Evolutionary conservation across 129 eudicot genomes (phyloP).

Genomic region (Saussurea involucrata): DNA sequence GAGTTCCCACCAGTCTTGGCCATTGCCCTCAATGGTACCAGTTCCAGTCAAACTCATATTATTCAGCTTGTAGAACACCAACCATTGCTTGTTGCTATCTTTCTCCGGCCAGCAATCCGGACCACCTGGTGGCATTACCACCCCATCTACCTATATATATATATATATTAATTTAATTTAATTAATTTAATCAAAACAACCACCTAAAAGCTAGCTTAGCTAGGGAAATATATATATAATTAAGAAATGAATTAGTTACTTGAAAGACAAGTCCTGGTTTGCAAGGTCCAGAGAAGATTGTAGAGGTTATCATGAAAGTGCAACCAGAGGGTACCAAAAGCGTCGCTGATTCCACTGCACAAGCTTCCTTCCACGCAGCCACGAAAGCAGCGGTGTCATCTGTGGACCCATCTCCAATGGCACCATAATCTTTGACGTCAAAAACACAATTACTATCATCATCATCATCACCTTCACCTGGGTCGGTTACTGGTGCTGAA

Average conservation of each 20-base stretch:
- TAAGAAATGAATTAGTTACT: constrained; percentile 14
- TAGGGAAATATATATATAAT: too few relatives aligned
- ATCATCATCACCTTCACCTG: constrained; percentile 9
- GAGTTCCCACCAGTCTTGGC: constrained; percentile 94
- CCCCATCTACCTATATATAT: constrained; percentile 63
- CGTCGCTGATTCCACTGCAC: constrained; percentile 71
- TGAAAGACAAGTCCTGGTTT: constrained; percentile 87
- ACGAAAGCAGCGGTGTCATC: constrained; percentile 85
- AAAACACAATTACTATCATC: constrained; percentile 34
- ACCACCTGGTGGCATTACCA: constrained; percentile 73
- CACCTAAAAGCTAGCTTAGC: too few relatives aligned
- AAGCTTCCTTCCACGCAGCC: constrained; percentile 90
- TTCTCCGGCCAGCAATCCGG: constrained; percentile 84
- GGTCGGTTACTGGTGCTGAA: constrained; percentile 13
- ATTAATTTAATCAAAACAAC: too few relatives aligned
- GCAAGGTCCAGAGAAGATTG: constrained; percentile 89
- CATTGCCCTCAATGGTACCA: constrained; percentile 90
- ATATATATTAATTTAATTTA: not conserved
- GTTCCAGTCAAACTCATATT: constrained; percentile 67
- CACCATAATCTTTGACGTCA: constrained; percentile 71
- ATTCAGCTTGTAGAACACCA: constrained; percentile 74
- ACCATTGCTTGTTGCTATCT: constrained; percentile 85
- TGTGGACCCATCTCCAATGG: constrained; percentile 71
- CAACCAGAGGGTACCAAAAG: constrained; percentile 55
- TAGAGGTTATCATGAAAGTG: constrained; percentile 66